Evolutionary conservation across 306 rosid species (phyloP).

Genomic region (Prunus campanulata): DNA sequence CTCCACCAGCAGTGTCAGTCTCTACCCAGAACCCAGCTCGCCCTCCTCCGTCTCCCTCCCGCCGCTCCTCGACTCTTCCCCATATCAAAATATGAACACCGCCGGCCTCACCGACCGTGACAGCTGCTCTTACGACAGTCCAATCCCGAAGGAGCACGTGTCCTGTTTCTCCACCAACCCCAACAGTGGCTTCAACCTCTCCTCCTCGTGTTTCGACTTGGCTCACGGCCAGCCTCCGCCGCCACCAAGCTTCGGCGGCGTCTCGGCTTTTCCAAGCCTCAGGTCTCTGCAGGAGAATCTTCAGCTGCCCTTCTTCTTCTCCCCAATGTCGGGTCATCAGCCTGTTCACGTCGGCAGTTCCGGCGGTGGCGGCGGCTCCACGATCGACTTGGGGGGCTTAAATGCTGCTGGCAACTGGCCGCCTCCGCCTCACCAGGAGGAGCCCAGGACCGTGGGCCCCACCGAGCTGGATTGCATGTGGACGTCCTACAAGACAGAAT

Average conservation of each 20-base stretch:
- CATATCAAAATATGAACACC: conserved; percentile 27
- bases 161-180: conserved; percentile 97
- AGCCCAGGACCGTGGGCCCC: conserved; percentile 34
- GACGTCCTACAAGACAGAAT: conserved; percentile 40
- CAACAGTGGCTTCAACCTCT: conserved; percentile 24
- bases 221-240: conserved; percentile 26
- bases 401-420: conserved; percentile 38
- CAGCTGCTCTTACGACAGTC: conserved; percentile 51
- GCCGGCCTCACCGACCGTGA: conserved; percentile 41
- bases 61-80: conserved; percentile 75
- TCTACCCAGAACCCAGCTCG: conserved; percentile 68
- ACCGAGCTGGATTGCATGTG: conserved; percentile 87
- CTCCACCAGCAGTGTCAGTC: conserved; percentile 14
- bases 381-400: conserved; percentile 25
- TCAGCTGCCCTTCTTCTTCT: conserved; percentile 56
- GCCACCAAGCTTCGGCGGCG: conserved; percentile 27
- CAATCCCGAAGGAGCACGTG: conserved; percentile 85
- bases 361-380: not conserved
- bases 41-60: conserved; percentile 88
- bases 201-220: conserved; percentile 30
- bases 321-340: conserved; percentile 13
- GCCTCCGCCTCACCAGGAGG: conserved; percentile 25
- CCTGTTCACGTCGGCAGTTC: not conserved
- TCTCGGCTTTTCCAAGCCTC: conserved; percentile 75
- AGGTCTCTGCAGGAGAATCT: conserved; percentile 87